A percentile compares a stretch with the other conserved stretches of the same genome.
These are phyloP conservation scores for Aristolochia contorta DNA, from an alignment of 164 flowering plant species.

Conservation along the genomic window DNA sequence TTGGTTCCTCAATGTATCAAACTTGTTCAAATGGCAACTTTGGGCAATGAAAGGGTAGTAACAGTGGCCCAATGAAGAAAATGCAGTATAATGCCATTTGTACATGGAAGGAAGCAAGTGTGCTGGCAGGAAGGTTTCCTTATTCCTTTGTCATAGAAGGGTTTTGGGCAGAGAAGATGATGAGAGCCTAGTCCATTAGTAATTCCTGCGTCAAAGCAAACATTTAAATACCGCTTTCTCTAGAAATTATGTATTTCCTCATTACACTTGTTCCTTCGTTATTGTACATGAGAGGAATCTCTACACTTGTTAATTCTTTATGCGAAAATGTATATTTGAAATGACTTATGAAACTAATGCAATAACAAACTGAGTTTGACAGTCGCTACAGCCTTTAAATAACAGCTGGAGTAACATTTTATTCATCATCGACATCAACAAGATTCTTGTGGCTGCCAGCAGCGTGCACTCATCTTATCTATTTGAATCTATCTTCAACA, in stretches of 20 bases:
- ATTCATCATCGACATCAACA: no score
- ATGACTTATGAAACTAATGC: no score
- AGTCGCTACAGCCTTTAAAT: no score
- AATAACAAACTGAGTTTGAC: no score
- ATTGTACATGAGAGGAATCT: no score
- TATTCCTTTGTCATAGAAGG: constrained; percentile 47
- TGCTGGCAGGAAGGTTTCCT: constrained; percentile 52
- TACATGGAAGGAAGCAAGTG: constrained; percentile 33
- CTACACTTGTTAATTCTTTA: no score
- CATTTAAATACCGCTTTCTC: constrained; percentile 47
- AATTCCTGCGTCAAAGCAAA: constrained; percentile 94
- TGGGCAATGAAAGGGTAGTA: constrained; percentile 37
- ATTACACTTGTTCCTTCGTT: no score
- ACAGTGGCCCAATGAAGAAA: constrained; percentile 30
- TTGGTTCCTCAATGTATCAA: constrained; percentile 30
- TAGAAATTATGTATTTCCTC: background rate
- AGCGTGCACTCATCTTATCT: no score
- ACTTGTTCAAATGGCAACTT: constrained; percentile 33
- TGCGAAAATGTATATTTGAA: no score
- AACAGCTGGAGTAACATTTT: no score
- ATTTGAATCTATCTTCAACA: no score
- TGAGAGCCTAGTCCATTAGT: constrained; percentile 55
- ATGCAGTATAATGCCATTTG: constrained; percentile 60
- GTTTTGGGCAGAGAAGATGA: constrained; percentile 27
- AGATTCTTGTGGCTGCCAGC: no score